Percentiles rank a stretch among this genome's conserved stretches.
phyloP scores from a whole-genome alignment of 441 rosid genomes.

The Gossypium schwendimanii region DNA sequence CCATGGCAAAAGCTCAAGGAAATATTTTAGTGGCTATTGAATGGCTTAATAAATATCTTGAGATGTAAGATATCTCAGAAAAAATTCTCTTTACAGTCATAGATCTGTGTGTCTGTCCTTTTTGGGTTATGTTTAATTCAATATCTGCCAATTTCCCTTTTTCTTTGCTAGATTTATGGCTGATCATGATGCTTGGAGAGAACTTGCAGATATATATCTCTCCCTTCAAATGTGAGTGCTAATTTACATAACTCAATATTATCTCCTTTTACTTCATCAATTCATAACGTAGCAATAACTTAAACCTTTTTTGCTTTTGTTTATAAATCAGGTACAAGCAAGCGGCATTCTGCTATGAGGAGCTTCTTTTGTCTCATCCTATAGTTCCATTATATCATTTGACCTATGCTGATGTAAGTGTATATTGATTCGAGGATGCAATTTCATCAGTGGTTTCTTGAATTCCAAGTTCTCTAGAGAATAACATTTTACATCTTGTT shows the following conservation, averaged over 20 bases:
- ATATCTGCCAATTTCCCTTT: constrained; percentile 8
- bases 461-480: not conserved
- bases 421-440: not conserved
- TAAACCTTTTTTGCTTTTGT: not conserved
- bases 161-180: constrained; percentile 76
- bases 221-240: constrained; percentile 80
- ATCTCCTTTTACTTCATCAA: not conserved
- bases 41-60: constrained; percentile 85
- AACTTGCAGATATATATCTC: constrained; percentile 85
- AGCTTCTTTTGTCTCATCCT: constrained; percentile 75
- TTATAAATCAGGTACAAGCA: constrained; percentile 78
- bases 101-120: not conserved
- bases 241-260: not conserved
- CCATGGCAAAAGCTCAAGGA: constrained; percentile 88
- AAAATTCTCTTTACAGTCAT: constrained; percentile 4
- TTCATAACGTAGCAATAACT: not conserved
- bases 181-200: constrained; percentile 99
- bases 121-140: not conserved
- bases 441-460: not conserved
- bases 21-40: constrained; percentile 69
- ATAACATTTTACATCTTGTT: not conserved
- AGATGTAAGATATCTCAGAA: constrained; percentile 47
- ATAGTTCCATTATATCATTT: constrained; percentile 74
- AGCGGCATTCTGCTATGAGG: constrained; percentile 97
- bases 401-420: constrained; percentile 84